Evolutionary conservation across 2,329 filamentous ascomycete genomes (phyloP), one percentile per base, ranked within the genome.

Genomic region (Tolypocladium ophioglossoides): DNA sequence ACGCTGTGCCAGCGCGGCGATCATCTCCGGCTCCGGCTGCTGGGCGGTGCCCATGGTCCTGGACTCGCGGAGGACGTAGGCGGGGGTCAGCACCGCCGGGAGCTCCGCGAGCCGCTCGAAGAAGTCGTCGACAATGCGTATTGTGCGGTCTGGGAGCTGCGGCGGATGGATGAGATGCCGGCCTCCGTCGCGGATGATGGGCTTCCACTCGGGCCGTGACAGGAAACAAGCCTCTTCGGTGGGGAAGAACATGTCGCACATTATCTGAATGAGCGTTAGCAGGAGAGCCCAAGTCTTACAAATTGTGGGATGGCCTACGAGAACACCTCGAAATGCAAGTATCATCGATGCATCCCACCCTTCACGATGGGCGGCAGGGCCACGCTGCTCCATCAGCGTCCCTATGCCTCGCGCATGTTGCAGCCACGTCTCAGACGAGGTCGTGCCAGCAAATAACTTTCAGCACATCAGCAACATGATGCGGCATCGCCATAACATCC

Each of bases 391-490:
- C 55, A 74, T 69, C 50, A 74, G 59, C n/a, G 60, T 62, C 8
- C 66, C 64, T 49, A 73, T 68, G 24, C 71, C 71, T 35, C 61
- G 63, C 12, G 71, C 70, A 57, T 74, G 72, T 51, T 68, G 64
- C 56, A 71, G 62, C 71, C 71, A 74, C 39, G 66, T 70, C 37
- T 64, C 60, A 5, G 70, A 55, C 35, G 65, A 59, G 27, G 58
- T 60, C 8, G 71, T 74, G n/a, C 71, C 72, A 5, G 72, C 71
- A 60, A 74, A 74, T n/a, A 73, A 60, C 71, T 73, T 41, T 34
- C n/a, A 49, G 35, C 38, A 10, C 11, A 57, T 62, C 48, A 62
- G 58, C 51, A 52, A 2, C 11, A 48, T 2, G 3, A 11, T 18
- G 2, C 30, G 10, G 10, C 18, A 7, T 20, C 18, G 6, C 18